Evolutionary conservation across 148 eudicot genomes (phyloP).

Genomic region (Rhododendron ferrugineum): DNA sequence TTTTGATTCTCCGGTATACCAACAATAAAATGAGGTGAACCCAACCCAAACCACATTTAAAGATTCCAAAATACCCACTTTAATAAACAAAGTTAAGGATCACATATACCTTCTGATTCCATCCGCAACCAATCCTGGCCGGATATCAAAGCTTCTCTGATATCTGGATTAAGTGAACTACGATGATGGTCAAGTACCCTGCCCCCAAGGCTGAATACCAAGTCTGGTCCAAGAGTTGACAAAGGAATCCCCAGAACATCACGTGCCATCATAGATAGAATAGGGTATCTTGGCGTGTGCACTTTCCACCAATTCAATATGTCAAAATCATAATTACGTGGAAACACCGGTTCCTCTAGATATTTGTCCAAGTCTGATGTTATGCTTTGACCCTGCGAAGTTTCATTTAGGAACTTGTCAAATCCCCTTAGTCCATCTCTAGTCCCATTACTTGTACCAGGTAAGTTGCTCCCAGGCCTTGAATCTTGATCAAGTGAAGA

Average conservation of each 20-base stretch:
- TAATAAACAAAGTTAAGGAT: background rate
- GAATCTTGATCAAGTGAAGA: conserved; percentile 46
- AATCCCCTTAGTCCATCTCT: conserved; percentile 84
- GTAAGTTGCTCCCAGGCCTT: conserved; percentile 39
- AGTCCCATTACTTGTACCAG: conserved; percentile 40
- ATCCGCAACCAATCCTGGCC: conserved; percentile 85
- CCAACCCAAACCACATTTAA: conserved; percentile 6
- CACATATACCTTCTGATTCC: conserved; percentile 53
- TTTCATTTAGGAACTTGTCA: conserved; percentile 84
- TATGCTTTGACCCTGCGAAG: conserved; percentile 63
- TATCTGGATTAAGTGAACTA: conserved; percentile 63
- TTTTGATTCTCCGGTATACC: background rate
- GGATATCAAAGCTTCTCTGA: conserved; percentile 86
- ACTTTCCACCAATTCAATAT: conserved; percentile 98
- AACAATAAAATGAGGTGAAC: background rate
- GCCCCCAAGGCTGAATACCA: conserved; percentile 57
- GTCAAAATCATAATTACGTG: conserved; percentile 72
- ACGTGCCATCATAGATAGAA: conserved; percentile 88
- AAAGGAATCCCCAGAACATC: conserved; percentile 76
- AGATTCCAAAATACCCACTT: background rate
- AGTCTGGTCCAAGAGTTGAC: conserved; percentile 62
- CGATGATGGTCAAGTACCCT: conserved; percentile 70
- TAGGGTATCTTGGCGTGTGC: conserved; percentile 89
- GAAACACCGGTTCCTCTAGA: conserved; percentile 84
- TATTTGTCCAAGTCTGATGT: conserved; percentile 87